These are phyloP conservation scores for Phylloporus sp. DNA, from an alignment of 1,284 basidiomycete genomes.

Conservation along the genomic window DNA sequence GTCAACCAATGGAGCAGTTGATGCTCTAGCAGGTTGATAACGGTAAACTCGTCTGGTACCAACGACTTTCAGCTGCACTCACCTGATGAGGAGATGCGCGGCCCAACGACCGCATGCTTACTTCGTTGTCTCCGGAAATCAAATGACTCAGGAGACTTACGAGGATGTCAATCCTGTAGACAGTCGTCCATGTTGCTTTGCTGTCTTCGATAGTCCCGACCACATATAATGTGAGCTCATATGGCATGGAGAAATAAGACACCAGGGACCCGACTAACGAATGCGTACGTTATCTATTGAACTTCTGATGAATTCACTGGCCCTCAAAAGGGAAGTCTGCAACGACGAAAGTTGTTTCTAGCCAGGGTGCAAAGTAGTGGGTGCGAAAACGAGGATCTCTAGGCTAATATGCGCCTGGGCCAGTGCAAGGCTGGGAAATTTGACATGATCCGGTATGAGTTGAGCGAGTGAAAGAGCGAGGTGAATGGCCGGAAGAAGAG, in stretches of 20 bases:
- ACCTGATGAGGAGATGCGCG: slow-evolving; percentile 67
- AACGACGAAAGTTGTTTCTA: slow-evolving; percentile 77
- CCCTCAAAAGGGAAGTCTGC: slow-evolving; percentile 69
- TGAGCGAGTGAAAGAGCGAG: slow-evolving; percentile 73
- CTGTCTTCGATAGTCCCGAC: slow-evolving; percentile 69
- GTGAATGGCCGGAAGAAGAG: slow-evolving; percentile 51
- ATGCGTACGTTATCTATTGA: slow-evolving; percentile 72
- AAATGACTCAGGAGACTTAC: slow-evolving; percentile 82
- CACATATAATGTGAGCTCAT: slow-evolving; percentile 44
- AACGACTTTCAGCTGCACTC: no score
- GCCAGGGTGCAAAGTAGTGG: slow-evolving; percentile 82
- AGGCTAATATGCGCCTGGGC: slow-evolving; percentile 92
- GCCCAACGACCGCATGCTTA: slow-evolving; percentile 65
- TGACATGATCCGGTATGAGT: slow-evolving; percentile 74
- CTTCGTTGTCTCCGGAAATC: slow-evolving; percentile 64
- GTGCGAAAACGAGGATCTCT: slow-evolving; percentile 86
- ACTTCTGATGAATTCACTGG: slow-evolving; percentile 81
- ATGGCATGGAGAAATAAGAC: no score
- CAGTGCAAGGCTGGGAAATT: slow-evolving; percentile 34
- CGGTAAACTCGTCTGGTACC: slow-evolving; percentile 9
- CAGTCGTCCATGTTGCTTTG: slow-evolving; percentile 57
- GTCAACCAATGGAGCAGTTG: no score
- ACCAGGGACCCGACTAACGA: neutral
- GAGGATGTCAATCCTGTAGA: slow-evolving; percentile 96
- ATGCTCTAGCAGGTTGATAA: slow-evolving; percentile 56